These are phyloP conservation scores for Gamsiella multidivaricata DNA, from an alignment of 192 early-diverging fungal species.

Conservation along the genomic window DNA sequence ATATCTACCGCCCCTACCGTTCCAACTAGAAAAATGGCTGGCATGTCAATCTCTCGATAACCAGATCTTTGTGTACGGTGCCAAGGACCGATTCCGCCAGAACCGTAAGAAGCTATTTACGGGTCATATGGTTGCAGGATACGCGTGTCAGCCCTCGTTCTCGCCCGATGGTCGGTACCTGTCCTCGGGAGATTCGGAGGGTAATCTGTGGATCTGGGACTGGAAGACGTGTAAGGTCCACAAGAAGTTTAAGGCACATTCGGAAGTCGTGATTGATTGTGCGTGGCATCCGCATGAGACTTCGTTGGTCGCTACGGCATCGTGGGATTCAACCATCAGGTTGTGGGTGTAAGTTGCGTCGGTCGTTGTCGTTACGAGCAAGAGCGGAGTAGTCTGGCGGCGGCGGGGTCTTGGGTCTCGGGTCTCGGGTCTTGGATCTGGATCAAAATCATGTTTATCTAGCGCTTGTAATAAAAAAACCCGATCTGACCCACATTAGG, in stretches of 20 bases:
- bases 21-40: conserved; percentile 84
- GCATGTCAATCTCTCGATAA: conserved; percentile 97
- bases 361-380: too few species aligned
- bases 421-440: too few species aligned
- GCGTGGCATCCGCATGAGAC: conserved; percentile 98
- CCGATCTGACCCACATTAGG: too few species aligned
- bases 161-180: conserved; percentile 92
- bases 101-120: conserved; percentile 92
- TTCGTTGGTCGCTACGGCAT: conserved; percentile 90
- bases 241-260: conserved; percentile 92
- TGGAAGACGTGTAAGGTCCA: conserved; percentile 92
- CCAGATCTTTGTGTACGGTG: conserved; percentile 91
- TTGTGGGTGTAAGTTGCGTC: conserved; percentile 67
- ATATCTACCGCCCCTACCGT: background rate
- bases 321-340: conserved; percentile 97
- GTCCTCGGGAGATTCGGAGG: conserved; percentile 92
- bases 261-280: conserved; percentile 87
- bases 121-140: conserved; percentile 96
- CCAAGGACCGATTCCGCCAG: conserved; percentile 84
- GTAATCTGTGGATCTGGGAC: conserved; percentile 96
- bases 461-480: too few species aligned
- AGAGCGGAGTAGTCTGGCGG: too few species aligned
- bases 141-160: conserved; percentile 94
- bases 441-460: too few species aligned
- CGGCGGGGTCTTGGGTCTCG: too few species aligned